Evolutionary conservation across 1,284 basidiomycete species (phyloP).

Genomic region (Sporisorium graminicola): DNA sequence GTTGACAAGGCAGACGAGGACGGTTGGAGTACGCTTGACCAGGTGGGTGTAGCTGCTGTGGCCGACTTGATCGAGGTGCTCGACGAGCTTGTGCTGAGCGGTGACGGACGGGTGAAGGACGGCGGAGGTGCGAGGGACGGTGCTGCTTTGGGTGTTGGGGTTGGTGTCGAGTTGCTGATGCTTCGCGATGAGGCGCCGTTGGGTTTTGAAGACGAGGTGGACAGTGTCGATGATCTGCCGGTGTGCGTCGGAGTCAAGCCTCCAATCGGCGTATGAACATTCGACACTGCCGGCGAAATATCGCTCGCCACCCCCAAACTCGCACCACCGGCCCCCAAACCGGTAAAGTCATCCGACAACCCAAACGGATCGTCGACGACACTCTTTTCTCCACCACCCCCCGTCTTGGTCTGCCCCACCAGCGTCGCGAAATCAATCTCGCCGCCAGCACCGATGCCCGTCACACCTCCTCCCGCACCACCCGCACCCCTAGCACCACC

Average conservation of each 20-base stretch:
- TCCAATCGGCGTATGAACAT: conserved; percentile 14
- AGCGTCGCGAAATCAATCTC: conserved; percentile 67
- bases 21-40: conserved; percentile 37
- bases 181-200: conserved; percentile 13
- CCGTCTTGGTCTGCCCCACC: conserved; percentile 54
- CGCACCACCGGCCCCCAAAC: background rate
- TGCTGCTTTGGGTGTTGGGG: background rate
- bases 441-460: conserved; percentile 47
- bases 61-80: conserved; percentile 7
- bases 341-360: conserved; percentile 37
- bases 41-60: conserved; percentile 14
- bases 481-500: conserved; percentile 7
- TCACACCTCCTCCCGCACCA: conserved; percentile 34
- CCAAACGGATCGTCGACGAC: conserved; percentile 54
- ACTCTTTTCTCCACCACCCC: conserved; percentile 17
- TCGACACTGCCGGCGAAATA: conserved; percentile 32
- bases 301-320: conserved; percentile 27
- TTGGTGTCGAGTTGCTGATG: background rate
- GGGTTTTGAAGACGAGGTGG: conserved; percentile 2
- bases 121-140: conserved; percentile 35
- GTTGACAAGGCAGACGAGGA: conserved; percentile 15
- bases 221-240: conserved; percentile 19
- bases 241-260: conserved; percentile 49
- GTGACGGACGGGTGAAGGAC: conserved; percentile 14
- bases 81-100: conserved; percentile 18